Base-by-base conservation (phyloP, 805 yeast genomes). In the Scheffersomyces spartinae region DNA sequence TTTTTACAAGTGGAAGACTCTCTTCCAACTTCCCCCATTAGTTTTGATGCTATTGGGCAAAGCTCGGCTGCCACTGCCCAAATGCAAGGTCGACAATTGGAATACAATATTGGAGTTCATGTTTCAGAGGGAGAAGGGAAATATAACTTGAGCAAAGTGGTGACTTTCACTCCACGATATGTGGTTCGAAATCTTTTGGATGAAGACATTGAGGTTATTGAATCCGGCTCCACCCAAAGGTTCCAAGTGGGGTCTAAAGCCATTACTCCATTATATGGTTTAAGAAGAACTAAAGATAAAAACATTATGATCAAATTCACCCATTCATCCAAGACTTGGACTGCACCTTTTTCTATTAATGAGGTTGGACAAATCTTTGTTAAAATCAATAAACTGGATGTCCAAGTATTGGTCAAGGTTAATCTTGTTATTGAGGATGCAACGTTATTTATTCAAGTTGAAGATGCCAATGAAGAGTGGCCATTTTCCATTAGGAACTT, bases 41-140 rank as follows among this genome's bases (percentile, higher is more conserved):
- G 94, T 45, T 74, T 91, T 40, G 95, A 86, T 44, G 93, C 94
- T 3, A 67, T 88, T 28, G 98, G 98, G 0, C 88, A 85, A 35
- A 60, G 74, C 1, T 64, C 68, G 21, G 94, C 68, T 21, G 50
- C 61, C 3, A 49, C 45, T 13, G 57, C 63, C 4, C 68, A 68
- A 18, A 38, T 71, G 1, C 54, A 61, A 20, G 68, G 66, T 8
- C 66, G 47, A 47, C 71, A 48, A 40, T 45, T 44, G 3, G 95
- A 85, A 40, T 70, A 73, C 32, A 74, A 79, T 41, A 53, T 86
- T 8, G 97, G 97, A 9, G 51, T 86, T 15, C 61, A 69, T 15
- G 70, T 83, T 8, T 49, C 66, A 0, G 96, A 85, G 38, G 98
- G 97, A 11, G 74, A 72, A 34, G 97, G 96, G 2, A 74, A 74